Evolutionary conservation across 352 stramenopile species (phyloP).

Genomic region (Nothophytophthora sp.): DNA sequence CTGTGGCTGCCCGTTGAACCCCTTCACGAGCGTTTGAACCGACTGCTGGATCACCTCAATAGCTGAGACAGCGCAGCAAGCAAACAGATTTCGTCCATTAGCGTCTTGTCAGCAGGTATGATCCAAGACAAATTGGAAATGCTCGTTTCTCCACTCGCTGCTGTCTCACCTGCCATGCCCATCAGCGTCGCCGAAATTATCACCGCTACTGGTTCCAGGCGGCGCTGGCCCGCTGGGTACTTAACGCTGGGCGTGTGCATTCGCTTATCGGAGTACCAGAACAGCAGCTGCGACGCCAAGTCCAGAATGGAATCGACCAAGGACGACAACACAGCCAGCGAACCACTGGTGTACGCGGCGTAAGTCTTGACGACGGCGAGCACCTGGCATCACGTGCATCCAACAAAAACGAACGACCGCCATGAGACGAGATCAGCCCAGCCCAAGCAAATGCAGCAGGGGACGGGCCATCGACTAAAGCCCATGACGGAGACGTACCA

Average conservation of each 20-base stretch:
- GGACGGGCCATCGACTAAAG: neutral
- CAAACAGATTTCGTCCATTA: neutral
- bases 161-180: constrained; percentile 87
- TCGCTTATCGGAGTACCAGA: constrained; percentile 94
- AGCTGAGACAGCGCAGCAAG: constrained; percentile 27
- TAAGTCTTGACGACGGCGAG: constrained; percentile 77
- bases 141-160: neutral
- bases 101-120: constrained; percentile 5
- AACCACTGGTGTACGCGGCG: constrained; percentile 81
- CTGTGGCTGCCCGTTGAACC: constrained; percentile 58
- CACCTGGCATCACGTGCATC: constrained; percentile 21
- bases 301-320: constrained; percentile 95
- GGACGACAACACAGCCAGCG: constrained; percentile 93
- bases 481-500: constrained; percentile 37
- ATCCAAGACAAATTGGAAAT: neutral
- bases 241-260: constrained; percentile 89
- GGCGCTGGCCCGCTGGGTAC: constrained; percentile 92
- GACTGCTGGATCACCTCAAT: constrained; percentile 96
- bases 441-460: too few relatives aligned
- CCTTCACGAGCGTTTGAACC: constrained; percentile 77
- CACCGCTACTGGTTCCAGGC: constrained; percentile 95
- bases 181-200: constrained; percentile 97
- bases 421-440: too few relatives aligned
- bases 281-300: constrained; percentile 92
- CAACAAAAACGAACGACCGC: too few relatives aligned